These are phyloP conservation scores for Colletotrichum liaoningense DNA, from an alignment of 2,329 filamentous ascomycete species.

Conservation along the genomic window DNA sequence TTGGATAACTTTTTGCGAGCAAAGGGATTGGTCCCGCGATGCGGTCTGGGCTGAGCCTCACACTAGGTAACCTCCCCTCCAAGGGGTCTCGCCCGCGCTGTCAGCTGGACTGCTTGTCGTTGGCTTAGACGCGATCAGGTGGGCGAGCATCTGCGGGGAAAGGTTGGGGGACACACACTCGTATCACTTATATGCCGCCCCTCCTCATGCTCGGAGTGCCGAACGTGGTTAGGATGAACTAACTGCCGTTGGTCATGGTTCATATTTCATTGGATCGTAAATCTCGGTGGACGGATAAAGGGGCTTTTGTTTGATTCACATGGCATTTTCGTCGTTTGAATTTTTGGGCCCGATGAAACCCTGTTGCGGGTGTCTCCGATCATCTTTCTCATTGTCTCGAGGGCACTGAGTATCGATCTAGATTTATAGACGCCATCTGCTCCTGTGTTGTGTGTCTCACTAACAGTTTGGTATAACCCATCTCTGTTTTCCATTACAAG, in stretches of 20 bases:
- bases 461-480: not conserved
- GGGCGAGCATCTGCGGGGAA: slow-evolving; percentile 1
- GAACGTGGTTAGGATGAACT: not conserved
- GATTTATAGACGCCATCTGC: too few relatives aligned
- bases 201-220: not conserved
- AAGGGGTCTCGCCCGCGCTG: not conserved
- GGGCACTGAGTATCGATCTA: too few relatives aligned
- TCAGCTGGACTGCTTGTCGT: not conserved
- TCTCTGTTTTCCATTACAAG: not conserved
- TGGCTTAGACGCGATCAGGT: slow-evolving; percentile 4
- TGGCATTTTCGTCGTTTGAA: not conserved
- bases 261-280: not conserved
- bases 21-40: not conserved
- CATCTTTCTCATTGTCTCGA: not conserved
- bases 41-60: slow-evolving; percentile 9
- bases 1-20: not conserved
- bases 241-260: not conserved
- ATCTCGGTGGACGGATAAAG: not conserved
- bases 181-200: not conserved
- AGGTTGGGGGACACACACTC: not conserved
- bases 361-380: not conserved
- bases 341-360: not conserved
- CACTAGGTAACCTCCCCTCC: not conserved
- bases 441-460: too few relatives aligned
- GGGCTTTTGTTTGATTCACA: not conserved